Evolutionary conservation across 495 filamentous ascomycete species (phyloP).

Genomic region (Lasiosphaeria ovina): DNA sequence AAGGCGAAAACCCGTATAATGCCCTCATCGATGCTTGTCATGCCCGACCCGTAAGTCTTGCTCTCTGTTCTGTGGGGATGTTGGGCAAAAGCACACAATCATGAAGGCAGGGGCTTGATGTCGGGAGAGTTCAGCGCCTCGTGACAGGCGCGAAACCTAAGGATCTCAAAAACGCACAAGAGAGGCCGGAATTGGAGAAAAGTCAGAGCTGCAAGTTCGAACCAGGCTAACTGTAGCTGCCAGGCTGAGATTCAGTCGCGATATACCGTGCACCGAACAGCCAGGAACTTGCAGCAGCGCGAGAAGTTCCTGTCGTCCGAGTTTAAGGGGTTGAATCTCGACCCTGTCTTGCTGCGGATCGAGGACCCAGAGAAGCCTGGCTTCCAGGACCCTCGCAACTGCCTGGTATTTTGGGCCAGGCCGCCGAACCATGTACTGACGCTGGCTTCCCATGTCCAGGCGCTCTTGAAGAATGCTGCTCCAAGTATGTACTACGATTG

Average conservation of each 20-base stretch:
- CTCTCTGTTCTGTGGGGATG: not conserved
- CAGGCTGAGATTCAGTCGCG: slow-evolving; percentile 68
- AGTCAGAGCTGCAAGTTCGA: not conserved
- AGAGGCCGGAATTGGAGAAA: no score
- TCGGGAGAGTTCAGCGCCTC: no score
- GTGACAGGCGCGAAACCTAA: no score
- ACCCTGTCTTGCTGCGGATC: slow-evolving; percentile 70
- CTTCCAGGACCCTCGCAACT: slow-evolving; percentile 71
- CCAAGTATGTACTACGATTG: slow-evolving; percentile 54
- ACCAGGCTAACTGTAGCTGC: not conserved
- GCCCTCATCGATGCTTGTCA: slow-evolving; percentile 63
- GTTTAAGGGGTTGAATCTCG: slow-evolving; percentile 70
- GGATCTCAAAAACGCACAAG: no score
- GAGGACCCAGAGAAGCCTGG: slow-evolving; percentile 58
- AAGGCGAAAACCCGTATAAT: slow-evolving; percentile 71
- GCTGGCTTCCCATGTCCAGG: slow-evolving; percentile 67
- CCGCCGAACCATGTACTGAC: slow-evolving; percentile 67
- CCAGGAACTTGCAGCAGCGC: slow-evolving; percentile 69
- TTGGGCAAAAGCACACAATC: no score
- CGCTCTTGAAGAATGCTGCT: slow-evolving; percentile 56
- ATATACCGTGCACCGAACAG: slow-evolving; percentile 70
- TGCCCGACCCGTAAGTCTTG: slow-evolving; percentile 55
- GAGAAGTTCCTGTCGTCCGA: slow-evolving; percentile 62
- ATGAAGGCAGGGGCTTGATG: no score
- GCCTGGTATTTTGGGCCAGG: slow-evolving; percentile 83